Percentiles rank a stretch among this genome's conserved stretches.
phyloP scores from a whole-genome alignment of 129 eudicot genomes.

The Helianthus tuberosus region DNA sequence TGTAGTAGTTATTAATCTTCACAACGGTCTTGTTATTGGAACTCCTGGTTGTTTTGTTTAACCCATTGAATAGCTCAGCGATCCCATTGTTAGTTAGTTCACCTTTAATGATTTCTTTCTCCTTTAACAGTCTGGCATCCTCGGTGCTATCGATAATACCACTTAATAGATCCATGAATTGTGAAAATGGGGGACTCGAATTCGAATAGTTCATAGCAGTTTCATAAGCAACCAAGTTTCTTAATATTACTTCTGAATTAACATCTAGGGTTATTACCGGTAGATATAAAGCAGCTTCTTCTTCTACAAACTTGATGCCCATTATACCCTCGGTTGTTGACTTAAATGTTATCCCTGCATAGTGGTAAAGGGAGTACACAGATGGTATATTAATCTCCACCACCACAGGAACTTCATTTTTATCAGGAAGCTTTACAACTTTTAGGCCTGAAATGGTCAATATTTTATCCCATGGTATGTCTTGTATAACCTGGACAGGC shows the following conservation, averaged over 20 bases:
- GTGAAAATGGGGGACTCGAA: constrained; percentile 20
- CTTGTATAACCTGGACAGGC: constrained; percentile 33
- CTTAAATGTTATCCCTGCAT: constrained; percentile 41
- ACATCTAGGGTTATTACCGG: constrained; percentile 42
- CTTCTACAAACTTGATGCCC: constrained; percentile 28
- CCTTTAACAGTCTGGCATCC: constrained; percentile 43
- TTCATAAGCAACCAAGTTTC: constrained; percentile 60
- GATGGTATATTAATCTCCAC: constrained; percentile 56
- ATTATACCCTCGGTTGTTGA: constrained; percentile 32
- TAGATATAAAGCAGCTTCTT: constrained; percentile 37
- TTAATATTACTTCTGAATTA: constrained; percentile 46
- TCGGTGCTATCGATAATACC: constrained; percentile 44
- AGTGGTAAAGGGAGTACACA: constrained; percentile 34
- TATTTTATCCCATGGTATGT: constrained; percentile 40
- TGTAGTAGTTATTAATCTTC: constrained; percentile 30
- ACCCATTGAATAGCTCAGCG: constrained; percentile 54
- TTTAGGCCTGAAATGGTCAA: constrained; percentile 20
- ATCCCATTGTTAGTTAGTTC: constrained; percentile 31
- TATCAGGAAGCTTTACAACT: background rate
- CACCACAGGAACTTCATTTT: constrained; percentile 21
- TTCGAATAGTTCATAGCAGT: constrained; percentile 29
- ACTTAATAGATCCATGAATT: constrained; percentile 45
- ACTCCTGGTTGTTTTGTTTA: constrained; percentile 37
- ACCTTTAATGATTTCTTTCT: constrained; percentile 36
- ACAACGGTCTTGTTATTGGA: constrained; percentile 21